Conservation (phyloP, 257 asterid species). For the Thymus quinquecostatus region DNA sequence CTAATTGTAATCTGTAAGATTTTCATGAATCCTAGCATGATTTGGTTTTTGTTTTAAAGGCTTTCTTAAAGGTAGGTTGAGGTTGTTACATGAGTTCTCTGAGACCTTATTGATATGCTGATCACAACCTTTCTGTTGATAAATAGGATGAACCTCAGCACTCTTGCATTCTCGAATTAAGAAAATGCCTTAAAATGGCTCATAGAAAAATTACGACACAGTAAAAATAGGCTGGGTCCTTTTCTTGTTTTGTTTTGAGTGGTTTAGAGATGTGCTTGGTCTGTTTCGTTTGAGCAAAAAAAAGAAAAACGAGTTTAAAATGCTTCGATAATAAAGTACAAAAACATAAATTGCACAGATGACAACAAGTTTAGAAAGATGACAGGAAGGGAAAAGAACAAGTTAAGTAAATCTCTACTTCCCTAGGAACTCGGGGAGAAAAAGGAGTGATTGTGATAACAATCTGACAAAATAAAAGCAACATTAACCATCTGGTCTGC, state of each 20-base stretch:
- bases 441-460: neutral
- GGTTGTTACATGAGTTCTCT: conserved; percentile 10
- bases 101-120: neutral
- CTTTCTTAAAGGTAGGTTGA: neutral
- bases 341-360: neutral
- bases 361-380: neutral
- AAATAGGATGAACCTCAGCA: neutral
- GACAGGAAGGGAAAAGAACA: neutral
- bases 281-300: neutral
- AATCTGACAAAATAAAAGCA: neutral
- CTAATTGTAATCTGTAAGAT: conserved; percentile 16
- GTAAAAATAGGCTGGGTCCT: neutral
- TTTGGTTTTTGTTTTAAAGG: neutral
- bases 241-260: neutral
- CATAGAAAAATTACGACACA: conserved; percentile 6
- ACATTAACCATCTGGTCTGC: conserved; percentile 12
- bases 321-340: neutral
- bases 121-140: neutral
- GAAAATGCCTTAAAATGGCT: conserved; percentile 12
- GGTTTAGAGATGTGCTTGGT: neutral
- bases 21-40: conserved; percentile 1
- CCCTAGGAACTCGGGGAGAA: neutral
- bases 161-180: conserved; percentile 8
- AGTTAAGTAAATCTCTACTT: neutral
- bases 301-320: neutral